Evolutionary conservation across 768 basidiomycete species (phyloP).

Genomic region (Podaxis rugospora): DNA sequence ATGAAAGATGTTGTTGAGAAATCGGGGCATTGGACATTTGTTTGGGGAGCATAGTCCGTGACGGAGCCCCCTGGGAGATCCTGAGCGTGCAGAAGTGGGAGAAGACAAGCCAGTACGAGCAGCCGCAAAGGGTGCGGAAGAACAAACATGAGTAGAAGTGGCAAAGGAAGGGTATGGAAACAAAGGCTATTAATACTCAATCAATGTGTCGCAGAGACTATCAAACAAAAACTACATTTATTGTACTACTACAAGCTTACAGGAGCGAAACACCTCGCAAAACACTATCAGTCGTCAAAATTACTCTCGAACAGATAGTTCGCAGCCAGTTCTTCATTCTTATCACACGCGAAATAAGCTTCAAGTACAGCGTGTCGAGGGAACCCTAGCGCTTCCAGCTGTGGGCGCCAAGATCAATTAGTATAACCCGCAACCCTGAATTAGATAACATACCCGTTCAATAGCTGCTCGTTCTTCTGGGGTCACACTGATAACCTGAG

Average conservation of each 20-base stretch:
- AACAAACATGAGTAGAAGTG: not conserved
- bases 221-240: not conserved
- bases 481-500: constrained; percentile 72
- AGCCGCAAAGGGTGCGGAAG: not conserved
- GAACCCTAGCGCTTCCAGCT: constrained; percentile 90
- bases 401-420: constrained; percentile 8
- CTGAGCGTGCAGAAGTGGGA: not conserved
- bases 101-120: not conserved
- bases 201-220: not conserved
- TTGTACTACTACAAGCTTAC: not conserved
- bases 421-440: not conserved
- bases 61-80: constrained; percentile 16
- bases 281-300: constrained; percentile 35
- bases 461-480: constrained; percentile 88
- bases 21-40: constrained; percentile 48
- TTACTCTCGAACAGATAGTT: constrained; percentile 84
- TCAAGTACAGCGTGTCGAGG: constrained; percentile 75
- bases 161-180: not conserved
- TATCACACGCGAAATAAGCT: constrained; percentile 93
- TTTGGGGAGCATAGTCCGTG: constrained; percentile 48
- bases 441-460: constrained; percentile 59
- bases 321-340: constrained; percentile 95
- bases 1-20: constrained; percentile 42
- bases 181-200: not conserved
- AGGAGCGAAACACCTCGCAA: not conserved